These are phyloP conservation scores for Blastosporella zonata DNA, from an alignment of 1,284 basidiomycete species.

Conservation along the genomic window DNA sequence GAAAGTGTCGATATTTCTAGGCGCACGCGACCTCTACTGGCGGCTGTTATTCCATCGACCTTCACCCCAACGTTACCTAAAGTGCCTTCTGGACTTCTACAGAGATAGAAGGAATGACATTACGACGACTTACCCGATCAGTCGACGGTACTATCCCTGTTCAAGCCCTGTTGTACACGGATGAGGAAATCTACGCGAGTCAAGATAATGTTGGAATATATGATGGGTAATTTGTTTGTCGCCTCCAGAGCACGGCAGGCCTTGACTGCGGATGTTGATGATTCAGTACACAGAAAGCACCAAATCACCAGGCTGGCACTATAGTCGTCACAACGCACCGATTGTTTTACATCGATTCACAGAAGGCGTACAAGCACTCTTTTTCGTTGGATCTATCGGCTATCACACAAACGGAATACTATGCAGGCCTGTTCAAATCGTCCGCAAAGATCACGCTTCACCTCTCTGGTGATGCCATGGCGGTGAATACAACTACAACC, in stretches of 20 bases:
- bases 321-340: constrained; percentile 84
- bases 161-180: constrained; percentile 68
- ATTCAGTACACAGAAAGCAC: constrained; percentile 76
- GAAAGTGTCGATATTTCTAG: too few relatives aligned
- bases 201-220: constrained; percentile 87
- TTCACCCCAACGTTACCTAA: not conserved
- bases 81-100: not conserved
- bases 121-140: constrained; percentile 50
- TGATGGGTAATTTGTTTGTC: constrained; percentile 64
- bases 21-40: too few relatives aligned
- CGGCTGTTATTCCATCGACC: not conserved
- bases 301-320: constrained; percentile 69
- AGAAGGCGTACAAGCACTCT: constrained; percentile 46
- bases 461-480: constrained; percentile 37
- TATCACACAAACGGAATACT: constrained; percentile 83
- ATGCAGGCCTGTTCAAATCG: constrained; percentile 89
- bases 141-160: constrained; percentile 76
- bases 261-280: constrained; percentile 25
- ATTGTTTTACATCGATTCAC: constrained; percentile 74
- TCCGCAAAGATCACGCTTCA: constrained; percentile 87
- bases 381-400: constrained; percentile 65
- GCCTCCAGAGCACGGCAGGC: constrained; percentile 17
- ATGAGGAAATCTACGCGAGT: constrained; percentile 71
- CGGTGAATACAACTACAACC: constrained; percentile 23
- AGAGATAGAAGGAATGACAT: constrained; percentile 36